A percentile compares a stretch with the other conserved stretches of the same genome.
Evolutionary conservation across 805 yeast genomes (phyloP).

Genomic region (Pichia thaimueangensis): DNA sequence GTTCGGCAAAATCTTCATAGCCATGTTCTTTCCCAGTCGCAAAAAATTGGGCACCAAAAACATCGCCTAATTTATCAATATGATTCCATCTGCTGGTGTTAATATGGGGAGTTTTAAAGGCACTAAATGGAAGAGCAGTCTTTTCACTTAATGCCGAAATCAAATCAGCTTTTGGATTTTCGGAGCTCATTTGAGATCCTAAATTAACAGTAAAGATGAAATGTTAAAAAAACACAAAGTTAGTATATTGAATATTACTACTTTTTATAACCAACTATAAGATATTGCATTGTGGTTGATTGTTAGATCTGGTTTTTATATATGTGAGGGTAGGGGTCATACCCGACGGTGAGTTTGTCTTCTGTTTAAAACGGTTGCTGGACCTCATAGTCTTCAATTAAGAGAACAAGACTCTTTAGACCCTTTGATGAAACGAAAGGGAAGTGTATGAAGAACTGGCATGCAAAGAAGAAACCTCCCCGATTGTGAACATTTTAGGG

Average conservation of each 20-base stretch:
- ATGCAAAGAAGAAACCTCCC: too few species aligned
- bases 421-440: too few species aligned
- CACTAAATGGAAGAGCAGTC: conserved; percentile 32
- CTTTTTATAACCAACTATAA: too few species aligned
- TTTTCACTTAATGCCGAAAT: conserved; percentile 26
- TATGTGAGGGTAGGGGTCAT: conserved; percentile 4
- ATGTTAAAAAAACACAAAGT: background rate
- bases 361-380: background rate
- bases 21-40: conserved; percentile 31
- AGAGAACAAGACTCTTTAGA: too few species aligned
- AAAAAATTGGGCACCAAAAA: conserved; percentile 26
- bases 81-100: conserved; percentile 40
- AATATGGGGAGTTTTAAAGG: conserved; percentile 39
- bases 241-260: background rate
- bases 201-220: background rate
- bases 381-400: background rate
- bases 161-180: background rate
- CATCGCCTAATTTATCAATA: conserved; percentile 29
- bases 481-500: too few species aligned
- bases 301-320: too few species aligned
- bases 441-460: too few species aligned
- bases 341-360: conserved; percentile 7
- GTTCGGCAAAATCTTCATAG: conserved; percentile 21
- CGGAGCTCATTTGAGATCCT: conserved; percentile 1
- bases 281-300: too few species aligned